Evolutionary conservation across 805 yeast genomes (phyloP).

Genomic region (Novakomyces olei): DNA sequence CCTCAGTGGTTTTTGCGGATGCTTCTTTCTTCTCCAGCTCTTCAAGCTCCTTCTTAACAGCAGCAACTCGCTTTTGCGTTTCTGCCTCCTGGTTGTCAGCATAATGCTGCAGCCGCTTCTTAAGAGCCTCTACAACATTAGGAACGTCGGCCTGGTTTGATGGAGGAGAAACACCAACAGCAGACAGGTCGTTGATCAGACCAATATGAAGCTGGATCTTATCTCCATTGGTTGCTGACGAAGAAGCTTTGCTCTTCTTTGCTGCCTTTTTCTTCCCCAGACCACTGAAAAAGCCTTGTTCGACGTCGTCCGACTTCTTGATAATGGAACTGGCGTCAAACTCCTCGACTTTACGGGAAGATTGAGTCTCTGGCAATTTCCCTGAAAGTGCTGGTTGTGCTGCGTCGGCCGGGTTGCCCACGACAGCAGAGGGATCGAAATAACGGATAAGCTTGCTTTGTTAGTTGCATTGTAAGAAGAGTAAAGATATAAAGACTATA

Average conservation of each 20-base stretch:
- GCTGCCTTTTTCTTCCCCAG: conserved; percentile 1
- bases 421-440: conserved; percentile 17
- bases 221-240: conserved; percentile 9
- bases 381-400: conserved; percentile 4
- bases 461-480: conserved; percentile 6
- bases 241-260: no score
- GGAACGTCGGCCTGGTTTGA: conserved; percentile 49
- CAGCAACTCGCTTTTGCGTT: conserved; percentile 51
- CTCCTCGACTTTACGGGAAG: no score
- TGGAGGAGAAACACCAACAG: conserved; percentile 61
- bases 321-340: no score
- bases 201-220: conserved; percentile 62
- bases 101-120: conserved; percentile 48
- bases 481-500: conserved; percentile 39
- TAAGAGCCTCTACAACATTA: conserved; percentile 39
- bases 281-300: no score
- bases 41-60: conserved; percentile 57
- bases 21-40: conserved; percentile 34
- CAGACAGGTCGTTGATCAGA: conserved; percentile 51
- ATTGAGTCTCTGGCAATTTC: conserved; percentile 7
- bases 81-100: conserved; percentile 55
- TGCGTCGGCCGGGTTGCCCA: conserved; percentile 36
- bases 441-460: conserved; percentile 11
- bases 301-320: no score
- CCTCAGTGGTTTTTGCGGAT: conserved; percentile 12